Evolutionary conservation across 139 green algal genomes (phyloP).

Genomic region (Picochlorum sp.): DNA sequence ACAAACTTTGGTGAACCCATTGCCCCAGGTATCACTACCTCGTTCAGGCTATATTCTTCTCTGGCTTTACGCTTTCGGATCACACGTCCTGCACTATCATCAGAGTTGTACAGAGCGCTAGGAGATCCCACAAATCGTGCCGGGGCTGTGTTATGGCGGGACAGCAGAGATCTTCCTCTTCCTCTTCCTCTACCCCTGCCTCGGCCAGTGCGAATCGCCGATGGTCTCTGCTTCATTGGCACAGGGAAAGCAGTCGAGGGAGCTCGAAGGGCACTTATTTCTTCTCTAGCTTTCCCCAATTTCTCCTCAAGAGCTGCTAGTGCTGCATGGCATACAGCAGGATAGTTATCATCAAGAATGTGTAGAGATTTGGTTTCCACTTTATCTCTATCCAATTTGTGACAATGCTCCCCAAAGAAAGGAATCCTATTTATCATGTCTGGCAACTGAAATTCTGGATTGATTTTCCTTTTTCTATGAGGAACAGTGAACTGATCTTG

Average conservation of each 20-base stretch:
- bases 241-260: not conserved
- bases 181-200: not conserved
- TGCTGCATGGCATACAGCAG: not conserved
- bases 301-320: not conserved
- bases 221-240: not conserved
- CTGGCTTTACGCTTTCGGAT: constrained; percentile 6
- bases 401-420: not conserved
- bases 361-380: not conserved
- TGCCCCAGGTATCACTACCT: constrained; percentile 13
- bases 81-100: not conserved
- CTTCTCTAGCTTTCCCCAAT: not conserved
- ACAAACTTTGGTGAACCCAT: constrained; percentile 31
- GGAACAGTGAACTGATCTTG: too few species aligned
- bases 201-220: not conserved
- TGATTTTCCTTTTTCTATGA: too few species aligned
- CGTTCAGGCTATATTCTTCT: constrained; percentile 15
- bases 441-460: too few species aligned
- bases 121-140: constrained; percentile 7
- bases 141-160: not conserved
- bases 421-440: not conserved
- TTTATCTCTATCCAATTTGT: not conserved
- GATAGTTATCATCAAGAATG: not conserved
- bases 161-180: not conserved
- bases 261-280: not conserved
- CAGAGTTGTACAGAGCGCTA: not conserved